Evolutionary conservation across 768 basidiomycete genomes (phyloP), one percentile per base, ranked within the genome.

Genomic region (Amanita brunnescens): DNA sequence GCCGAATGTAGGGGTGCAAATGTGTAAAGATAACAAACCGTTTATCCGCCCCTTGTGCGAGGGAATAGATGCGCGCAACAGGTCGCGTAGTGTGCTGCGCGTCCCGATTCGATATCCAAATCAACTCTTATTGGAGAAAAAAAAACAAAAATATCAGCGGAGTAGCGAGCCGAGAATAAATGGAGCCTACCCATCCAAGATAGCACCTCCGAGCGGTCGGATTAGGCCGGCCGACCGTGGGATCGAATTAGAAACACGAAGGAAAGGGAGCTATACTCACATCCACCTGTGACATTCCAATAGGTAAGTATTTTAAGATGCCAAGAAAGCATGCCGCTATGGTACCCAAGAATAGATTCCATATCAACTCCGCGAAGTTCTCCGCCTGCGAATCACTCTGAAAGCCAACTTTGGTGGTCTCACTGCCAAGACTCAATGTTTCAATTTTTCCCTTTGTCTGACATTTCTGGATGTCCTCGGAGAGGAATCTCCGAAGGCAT

Each of bases 91-190:
- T 73, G 67, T 2, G 73, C 68, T 9, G 69, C 61, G 3, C 69
- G 67, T 9, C 85, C 85, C 23, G 76, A 74, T 63, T 87, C 85
- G 51, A 88, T 83, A 59, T 87, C 85, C 42, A 88, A 62, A 63
- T 88, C 85, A 52, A 86, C 64, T 18, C 76, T 45, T 23, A 29
- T 79, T 45, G 3, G 35, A 13, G 45, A 40, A 35, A n/a, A 21
- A 14, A 29, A 7, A 29, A 29, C 3, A 7, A 29, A 29, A 29
- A 29, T 29, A 29, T 29, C 24, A 46, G 41, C 10, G 41, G 33
- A 43, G 18, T 34, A 30, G 16, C 8, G 9, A 32, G 21, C 35
- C 30, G 6, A 29, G 47, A 35, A 23, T 45, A 47, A 16, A 20
- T 6, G 40, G 26, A 43, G 5, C 62, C 47, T 57, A 84, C 83